phyloP scores from a whole-genome alignment of 2,329 filamentous ascomycete species.

The Hansfordia pulvinata region DNA sequence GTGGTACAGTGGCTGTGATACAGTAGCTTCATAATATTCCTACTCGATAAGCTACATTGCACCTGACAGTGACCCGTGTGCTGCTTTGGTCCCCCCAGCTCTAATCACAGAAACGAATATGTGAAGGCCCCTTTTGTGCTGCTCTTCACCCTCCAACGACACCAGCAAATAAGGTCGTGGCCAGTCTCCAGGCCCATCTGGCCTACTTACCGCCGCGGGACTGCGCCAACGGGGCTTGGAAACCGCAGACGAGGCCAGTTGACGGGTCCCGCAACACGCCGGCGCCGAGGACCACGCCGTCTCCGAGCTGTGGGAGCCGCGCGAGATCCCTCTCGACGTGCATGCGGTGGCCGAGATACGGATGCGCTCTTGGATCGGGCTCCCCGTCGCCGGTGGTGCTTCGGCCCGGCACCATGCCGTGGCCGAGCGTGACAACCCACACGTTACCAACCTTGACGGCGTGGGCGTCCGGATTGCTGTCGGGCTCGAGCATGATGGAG shows the following conservation, averaged over 20 bases:
- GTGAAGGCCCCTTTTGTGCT: too few relatives aligned
- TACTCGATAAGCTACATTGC: too few relatives aligned
- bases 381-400: background rate
- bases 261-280: background rate
- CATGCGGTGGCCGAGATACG: background rate
- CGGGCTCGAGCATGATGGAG: constrained; percentile 39
- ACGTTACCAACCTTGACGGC: constrained; percentile 30
- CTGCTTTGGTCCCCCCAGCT: too few relatives aligned
- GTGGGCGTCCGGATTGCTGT: constrained; percentile 29
- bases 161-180: too few relatives aligned
- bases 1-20: too few relatives aligned
- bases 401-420: constrained; percentile 22
- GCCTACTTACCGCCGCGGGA: too few relatives aligned
- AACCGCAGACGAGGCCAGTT: background rate
- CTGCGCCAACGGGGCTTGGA: too few relatives aligned
- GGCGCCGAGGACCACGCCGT: background rate
- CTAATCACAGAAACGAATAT: too few relatives aligned
- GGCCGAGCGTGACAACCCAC: constrained; percentile 45
- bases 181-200: too few relatives aligned
- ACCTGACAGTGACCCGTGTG: too few relatives aligned
- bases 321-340: background rate
- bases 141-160: too few relatives aligned
- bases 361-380: background rate
- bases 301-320: background rate
- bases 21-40: too few relatives aligned